phyloP scores from a whole-genome alignment of 306 rosid genomes.

The Abrus pulchellus region DNA sequence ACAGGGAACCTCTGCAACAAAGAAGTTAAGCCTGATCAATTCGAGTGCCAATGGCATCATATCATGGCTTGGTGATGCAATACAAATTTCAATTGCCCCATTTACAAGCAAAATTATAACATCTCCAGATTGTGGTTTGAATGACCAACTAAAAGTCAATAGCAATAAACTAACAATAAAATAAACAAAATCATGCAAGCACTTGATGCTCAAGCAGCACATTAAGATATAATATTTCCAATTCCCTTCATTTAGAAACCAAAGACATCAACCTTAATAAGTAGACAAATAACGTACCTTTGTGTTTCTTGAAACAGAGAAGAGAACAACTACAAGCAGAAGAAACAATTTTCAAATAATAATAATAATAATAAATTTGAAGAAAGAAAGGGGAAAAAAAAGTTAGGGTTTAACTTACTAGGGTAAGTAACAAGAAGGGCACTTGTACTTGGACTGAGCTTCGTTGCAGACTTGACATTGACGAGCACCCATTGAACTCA shows the following conservation, averaged over 20 bases:
- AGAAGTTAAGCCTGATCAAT: conserved; percentile 45
- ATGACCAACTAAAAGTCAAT: conserved; percentile 6
- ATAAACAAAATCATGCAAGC: conserved; percentile 1
- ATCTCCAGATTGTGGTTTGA: not conserved
- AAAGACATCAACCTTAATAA: not conserved
- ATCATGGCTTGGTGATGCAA: conserved; percentile 5
- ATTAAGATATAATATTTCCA: not conserved
- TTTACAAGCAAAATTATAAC: conserved; percentile 20
- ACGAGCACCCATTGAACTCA: conserved; percentile 66
- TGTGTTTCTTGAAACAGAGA: conserved; percentile 85
- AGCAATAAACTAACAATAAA: no score
- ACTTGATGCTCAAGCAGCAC: conserved; percentile 18
- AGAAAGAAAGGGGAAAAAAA: not conserved
- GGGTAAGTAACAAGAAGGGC: conserved; percentile 78
- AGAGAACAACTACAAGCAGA: conserved; percentile 71
- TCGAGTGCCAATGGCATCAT: not conserved
- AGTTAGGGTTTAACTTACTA: conserved; percentile 56
- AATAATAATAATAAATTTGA: not conserved
- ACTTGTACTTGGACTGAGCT: conserved; percentile 82
- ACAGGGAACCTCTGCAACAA: conserved; percentile 72
- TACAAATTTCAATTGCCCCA: conserved; percentile 15
- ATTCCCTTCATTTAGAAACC: conserved; percentile 29
- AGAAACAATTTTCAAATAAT: not conserved
- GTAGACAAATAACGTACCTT: conserved; percentile 60
- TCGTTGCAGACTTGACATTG: conserved; percentile 77